Conservation (phyloP, 2,329 filamentous ascomycete species). For the Calonectria honghensis region DNA sequence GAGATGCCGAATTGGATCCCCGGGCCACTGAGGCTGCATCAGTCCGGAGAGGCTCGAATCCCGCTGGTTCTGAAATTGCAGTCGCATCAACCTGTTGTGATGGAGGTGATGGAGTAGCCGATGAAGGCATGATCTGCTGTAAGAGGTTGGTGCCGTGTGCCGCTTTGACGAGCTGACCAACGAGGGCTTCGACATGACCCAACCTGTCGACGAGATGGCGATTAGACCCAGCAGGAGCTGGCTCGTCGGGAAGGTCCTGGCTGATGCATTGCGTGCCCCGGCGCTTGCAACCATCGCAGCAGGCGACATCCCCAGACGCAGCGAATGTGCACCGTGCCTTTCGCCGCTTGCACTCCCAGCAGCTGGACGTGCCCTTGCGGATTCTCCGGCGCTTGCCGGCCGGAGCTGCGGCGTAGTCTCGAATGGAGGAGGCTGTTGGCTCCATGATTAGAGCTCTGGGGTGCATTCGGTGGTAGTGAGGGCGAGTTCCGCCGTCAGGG, state of each 20-base stretch:
- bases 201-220: conserved; percentile 56
- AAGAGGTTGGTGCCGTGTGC: background rate
- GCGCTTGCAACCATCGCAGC: conserved; percentile 67
- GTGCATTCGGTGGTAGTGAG: background rate
- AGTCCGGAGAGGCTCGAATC: background rate
- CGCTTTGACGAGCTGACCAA: conserved; percentile 55
- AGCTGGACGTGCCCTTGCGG: conserved; percentile 74
- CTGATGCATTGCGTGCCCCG: conserved; percentile 67
- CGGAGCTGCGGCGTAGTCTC: conserved; percentile 36
- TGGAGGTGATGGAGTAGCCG: background rate
- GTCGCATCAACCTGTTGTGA: background rate
- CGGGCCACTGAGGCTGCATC: no score
- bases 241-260: conserved; percentile 67
- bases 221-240: conserved; percentile 40
- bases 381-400: conserved; percentile 55
- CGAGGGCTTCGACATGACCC: conserved; percentile 60
- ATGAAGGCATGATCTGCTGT: background rate
- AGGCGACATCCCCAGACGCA: conserved; percentile 60
- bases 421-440: background rate
- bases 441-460: conserved; percentile 37
- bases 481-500: background rate
- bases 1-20: background rate
- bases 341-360: conserved; percentile 75
- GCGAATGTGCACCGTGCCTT: conserved; percentile 71
- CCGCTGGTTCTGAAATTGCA: background rate